phyloP scores from a whole-genome alignment of 306 rosid species.

The Citrullus colocynthis region DNA sequence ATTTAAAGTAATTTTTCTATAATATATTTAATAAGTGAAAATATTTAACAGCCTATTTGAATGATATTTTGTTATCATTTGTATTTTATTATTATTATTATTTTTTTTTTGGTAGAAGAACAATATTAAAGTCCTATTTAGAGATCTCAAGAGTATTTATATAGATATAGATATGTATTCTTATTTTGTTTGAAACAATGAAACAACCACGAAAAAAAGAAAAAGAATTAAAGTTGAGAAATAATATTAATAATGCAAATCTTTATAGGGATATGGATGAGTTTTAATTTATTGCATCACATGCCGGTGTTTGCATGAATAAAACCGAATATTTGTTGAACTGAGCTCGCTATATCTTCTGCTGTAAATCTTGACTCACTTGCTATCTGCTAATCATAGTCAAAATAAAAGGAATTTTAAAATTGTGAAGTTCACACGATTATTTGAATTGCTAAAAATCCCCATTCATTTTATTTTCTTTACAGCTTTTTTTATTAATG shows the following conservation, averaged over 20 bases:
- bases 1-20: too few relatives aligned
- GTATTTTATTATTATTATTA: too few relatives aligned
- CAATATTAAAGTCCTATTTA: too few relatives aligned
- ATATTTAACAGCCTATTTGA: too few relatives aligned
- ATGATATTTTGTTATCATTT: too few relatives aligned
- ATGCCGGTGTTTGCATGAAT: slow-evolving; percentile 58
- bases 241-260: background rate
- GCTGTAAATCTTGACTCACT: slow-evolving; percentile 78
- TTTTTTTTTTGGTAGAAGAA: too few relatives aligned
- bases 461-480: too few relatives aligned
- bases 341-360: slow-evolving; percentile 79
- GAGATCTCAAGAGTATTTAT: too few relatives aligned
- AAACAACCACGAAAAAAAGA: background rate
- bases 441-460: background rate
- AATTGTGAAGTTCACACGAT: background rate
- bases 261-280: background rate
- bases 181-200: too few relatives aligned
- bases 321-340: slow-evolving; percentile 82
- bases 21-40: too few relatives aligned
- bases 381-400: slow-evolving; percentile 36
- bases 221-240: background rate
- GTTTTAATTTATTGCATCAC: background rate
- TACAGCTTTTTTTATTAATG: too few relatives aligned
- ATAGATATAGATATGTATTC: too few relatives aligned
- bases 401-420: background rate